Evolutionary conservation across 176 grass and related monocot species (phyloP), one percentile per base, ranked within the genome.

Genomic region (Secale cereale): DNA sequence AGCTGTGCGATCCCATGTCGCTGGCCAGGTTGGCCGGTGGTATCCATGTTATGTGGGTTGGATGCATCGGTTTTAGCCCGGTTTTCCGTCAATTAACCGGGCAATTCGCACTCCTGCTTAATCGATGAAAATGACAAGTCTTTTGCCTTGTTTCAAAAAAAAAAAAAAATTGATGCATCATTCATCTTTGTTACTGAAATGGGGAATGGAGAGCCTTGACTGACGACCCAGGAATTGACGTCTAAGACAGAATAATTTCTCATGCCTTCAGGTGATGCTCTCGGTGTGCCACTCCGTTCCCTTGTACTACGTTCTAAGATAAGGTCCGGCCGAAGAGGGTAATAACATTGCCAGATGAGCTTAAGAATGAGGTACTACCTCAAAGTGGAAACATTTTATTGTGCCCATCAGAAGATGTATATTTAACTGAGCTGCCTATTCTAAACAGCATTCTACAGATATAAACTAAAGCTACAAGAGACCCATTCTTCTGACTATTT

Each of bases 201-300:
- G 39, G 39, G 39, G 39, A 11, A 3, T 11, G 39, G 3, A 41
- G 2, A 41, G 39, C 9, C 10, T 11, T 2, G 39, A 11, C 39
- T 11, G 39, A 41, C 10, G 10, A 41, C 37, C 9, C 7, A 39
- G 8, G 37, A 39, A 80, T 59, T 59, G 19, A 60, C 29, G 14
- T 71, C 70, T 89, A 59, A 28, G 26, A 45, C 67, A 92, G 10
- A 91, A 72, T 67, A 62, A 52, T 26, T 78, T 81, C 63, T 90
- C 76, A 86, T 94, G 74, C 69, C 85, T 86, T 89, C 88, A 91
- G 92, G 92, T 94, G 90, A 94, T 88, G 92, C 87, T 88, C 79
- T 92, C 77, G 87, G 90, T 78, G 88, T 94, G 79, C 82, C 90
- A 81, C 67, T 94, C 14, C 92, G 85, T 22, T 57, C 92, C 59